phyloP scores from a whole-genome alignment of 2,329 filamentous ascomycete species.

The Aspergillus sergii region DNA sequence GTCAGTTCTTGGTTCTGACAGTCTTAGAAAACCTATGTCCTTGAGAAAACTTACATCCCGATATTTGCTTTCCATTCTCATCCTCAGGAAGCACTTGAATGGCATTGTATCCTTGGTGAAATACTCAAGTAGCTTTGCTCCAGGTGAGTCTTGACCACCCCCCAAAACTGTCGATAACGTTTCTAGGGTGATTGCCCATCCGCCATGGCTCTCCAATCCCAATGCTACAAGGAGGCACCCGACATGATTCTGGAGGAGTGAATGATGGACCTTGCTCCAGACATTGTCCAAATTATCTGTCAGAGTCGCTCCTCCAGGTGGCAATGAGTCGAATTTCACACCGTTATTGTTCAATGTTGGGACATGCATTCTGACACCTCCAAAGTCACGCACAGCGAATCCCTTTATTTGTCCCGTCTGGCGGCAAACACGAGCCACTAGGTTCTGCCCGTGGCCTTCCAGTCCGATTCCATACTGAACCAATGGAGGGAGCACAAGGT shows the following conservation, averaged over 20 bases:
- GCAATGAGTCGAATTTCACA: constrained; percentile 12
- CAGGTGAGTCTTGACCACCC: not conserved
- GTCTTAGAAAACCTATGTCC: too few relatives aligned
- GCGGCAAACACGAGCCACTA: constrained; percentile 18
- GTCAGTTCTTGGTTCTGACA: too few relatives aligned
- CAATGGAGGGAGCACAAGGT: constrained; percentile 18
- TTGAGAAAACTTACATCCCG: constrained; percentile 17
- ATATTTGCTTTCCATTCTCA: constrained; percentile 22
- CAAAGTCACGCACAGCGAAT: constrained; percentile 26
- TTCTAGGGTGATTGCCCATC: constrained; percentile 20
- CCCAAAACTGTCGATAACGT: constrained; percentile 7
- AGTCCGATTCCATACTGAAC: constrained; percentile 21
- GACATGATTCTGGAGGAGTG: constrained; percentile 22
- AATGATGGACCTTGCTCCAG: constrained; percentile 23
- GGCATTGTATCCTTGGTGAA: constrained; percentile 22
- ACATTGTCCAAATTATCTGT: constrained; percentile 16
- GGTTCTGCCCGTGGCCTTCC: constrained; percentile 50
- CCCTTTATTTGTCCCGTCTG: constrained; percentile 19
- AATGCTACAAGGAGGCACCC: constrained; percentile 15
- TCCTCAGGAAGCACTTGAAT: constrained; percentile 24
- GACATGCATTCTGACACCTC: constrained; percentile 21
- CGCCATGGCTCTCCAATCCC: constrained; percentile 14
- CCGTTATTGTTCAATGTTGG: constrained; percentile 13
- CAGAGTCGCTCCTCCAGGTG: constrained; percentile 6
- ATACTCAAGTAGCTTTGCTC: constrained; percentile 14